These are phyloP conservation scores for Teunomyces lycoperdinae DNA, from an alignment of 805 yeast species.

Conservation along the genomic window DNA sequence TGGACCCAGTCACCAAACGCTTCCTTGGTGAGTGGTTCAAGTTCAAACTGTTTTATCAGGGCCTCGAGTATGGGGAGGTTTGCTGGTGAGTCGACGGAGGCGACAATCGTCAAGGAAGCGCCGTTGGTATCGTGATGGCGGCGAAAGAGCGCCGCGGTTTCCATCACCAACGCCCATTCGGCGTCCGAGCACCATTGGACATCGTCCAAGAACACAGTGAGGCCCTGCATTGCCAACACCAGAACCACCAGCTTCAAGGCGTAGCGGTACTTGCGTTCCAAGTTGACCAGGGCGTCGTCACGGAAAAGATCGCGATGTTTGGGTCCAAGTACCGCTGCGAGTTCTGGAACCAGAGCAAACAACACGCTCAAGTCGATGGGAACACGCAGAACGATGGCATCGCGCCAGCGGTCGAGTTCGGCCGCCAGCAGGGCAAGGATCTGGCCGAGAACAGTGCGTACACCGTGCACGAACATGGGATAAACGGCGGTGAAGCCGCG, in stretches of 20 bases:
- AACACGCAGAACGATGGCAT: constrained; percentile 32
- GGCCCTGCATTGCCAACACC: constrained; percentile 40
- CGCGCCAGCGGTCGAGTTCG: constrained; percentile 39
- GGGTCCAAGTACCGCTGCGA: constrained; percentile 41
- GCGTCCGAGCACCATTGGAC: constrained; percentile 41
- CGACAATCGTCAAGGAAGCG: constrained; percentile 9
- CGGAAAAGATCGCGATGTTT: constrained; percentile 24
- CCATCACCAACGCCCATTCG: constrained; percentile 28
- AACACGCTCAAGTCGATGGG: constrained; percentile 42
- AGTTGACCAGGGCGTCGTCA: constrained; percentile 20
- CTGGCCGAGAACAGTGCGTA: constrained; percentile 39
- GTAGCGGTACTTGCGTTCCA: constrained; percentile 41
- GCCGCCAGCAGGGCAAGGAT: constrained; percentile 37
- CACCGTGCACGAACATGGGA: constrained; percentile 34
- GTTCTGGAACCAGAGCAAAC: constrained; percentile 44
- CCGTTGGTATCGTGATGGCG: constrained; percentile 8
- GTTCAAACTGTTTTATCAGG: not conserved
- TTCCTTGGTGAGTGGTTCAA: not conserved
- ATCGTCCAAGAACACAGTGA: constrained; percentile 47
- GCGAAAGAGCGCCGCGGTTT: constrained; percentile 20
- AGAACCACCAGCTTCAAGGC: constrained; percentile 41
- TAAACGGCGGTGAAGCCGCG: constrained; percentile 33
- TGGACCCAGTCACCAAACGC: not conserved
- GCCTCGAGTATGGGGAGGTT: not conserved
- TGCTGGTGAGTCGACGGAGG: not conserved